Base-by-base conservation (phyloP, 2,329 filamentous ascomycete genomes). In the Stachybotrys chartarum region DNA sequence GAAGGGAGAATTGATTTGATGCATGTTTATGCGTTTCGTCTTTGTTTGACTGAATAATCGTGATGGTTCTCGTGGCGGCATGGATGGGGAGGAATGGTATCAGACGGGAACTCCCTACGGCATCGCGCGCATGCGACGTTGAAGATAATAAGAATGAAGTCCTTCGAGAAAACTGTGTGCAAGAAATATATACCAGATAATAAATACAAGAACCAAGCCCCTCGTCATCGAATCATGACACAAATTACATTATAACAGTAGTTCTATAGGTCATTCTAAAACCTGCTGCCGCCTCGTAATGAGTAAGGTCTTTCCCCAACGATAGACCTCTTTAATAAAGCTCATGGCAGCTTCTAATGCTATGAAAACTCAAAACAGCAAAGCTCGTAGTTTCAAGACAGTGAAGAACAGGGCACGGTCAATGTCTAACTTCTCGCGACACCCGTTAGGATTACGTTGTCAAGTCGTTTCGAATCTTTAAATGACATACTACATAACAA, bases 1-100 rank as follows among this genome's bases (percentile, higher is more conserved):
- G 70, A 68, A 64, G 66, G 63, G 66, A 67, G 63, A 66, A 65
- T 70, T 68, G 70, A 72, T 73, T 68, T 75, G 72, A 69, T 73
- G 65, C 76, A 72, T 66, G 68, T 68, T 68, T 70, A 63, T 63
- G 64, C 64, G 18, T 47, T 5, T 47, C 18, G 24, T n/a, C 35
- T 42, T 42, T 2, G 35, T 42, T 42, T 6, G 14, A 10, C 35
- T 10, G 35, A 42, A 42, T 42, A 5, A 42, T 42, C 35, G 35
- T 42, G 24, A 24, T 24, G 24, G 4, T 24, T 24, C 24, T 24
- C 24, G 4, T 24, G 4, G 4, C 24, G 4, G 24, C 24, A 24
- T 4, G 24, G 24, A 24, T 24, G 24, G 24, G 24, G 4, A 24
- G 24, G 24, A 24, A 24, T 24, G 24, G 4, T 24, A 4, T 24